Base-by-base conservation (phyloP, 139 green algal genomes). In the Ulvella scutata region DNA sequence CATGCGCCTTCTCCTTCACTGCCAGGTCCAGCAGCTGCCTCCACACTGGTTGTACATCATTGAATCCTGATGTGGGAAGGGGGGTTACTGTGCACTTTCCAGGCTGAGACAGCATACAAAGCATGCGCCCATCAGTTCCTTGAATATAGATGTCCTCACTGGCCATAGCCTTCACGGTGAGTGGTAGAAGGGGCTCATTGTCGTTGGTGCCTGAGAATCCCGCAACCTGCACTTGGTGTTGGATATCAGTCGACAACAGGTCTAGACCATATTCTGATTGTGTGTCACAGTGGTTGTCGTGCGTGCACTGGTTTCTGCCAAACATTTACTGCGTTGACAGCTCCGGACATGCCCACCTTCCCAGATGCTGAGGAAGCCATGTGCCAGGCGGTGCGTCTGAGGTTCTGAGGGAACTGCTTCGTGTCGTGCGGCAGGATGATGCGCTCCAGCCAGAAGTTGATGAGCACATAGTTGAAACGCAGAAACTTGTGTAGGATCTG, bases 81-180 rank as follows among this genome's bases (percentile, higher is more conserved):
- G n/a, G 2, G 51, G 51, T 26, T 9, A 67, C 31, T n/a, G 51
- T 36, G 38, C 76, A 85, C 3, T 28, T 43, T 0, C 61, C 59
- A 17, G 81, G 43, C 2, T 61, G 13, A 62, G 85, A 60, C 31
- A 90, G 74, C 4, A 89, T 36, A 3, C 75, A 29, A 40, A 90
- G 81, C 86, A 90, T 90, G 78, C 83, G 85, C 44, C 84, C 84
- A 74, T 90, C 85, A 33, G 86, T 90, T 13, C 51, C 86, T 0
- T 34, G 29, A 43, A 89, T 67, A 26, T 26, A 29, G 0, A 17
- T 26, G 40, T 84, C 62, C 10, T 75, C 39, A 21, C n/a, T 67
- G 51, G 36, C 31, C 40, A 62, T 23, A 1, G 31, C 23, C 21
- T 76, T 44, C 76, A 88, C 80, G 61, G 82, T 75, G 51, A 85